phyloP scores from a whole-genome alignment of 2,329 filamentous ascomycete genomes.

The Bipolaris sorokiniana region DNA sequence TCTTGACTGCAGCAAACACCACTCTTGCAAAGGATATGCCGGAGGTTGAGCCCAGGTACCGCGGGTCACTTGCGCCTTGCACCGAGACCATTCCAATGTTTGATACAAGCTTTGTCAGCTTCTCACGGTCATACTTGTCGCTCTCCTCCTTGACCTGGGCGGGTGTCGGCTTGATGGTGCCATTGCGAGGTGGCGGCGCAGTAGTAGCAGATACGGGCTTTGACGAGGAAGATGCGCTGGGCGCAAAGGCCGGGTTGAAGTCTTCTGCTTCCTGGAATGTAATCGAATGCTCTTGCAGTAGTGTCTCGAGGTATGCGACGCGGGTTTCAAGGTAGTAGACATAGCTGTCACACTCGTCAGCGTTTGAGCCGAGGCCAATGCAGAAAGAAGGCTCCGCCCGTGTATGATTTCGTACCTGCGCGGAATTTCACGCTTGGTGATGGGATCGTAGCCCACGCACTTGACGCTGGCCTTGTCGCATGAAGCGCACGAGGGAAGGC shows the following conservation, averaged over 20 bases:
- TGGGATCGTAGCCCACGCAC: constrained; percentile 95
- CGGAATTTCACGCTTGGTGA: constrained; percentile 94
- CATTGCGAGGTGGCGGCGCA: constrained; percentile 32
- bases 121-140: constrained; percentile 64
- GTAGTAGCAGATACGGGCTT: constrained; percentile 6
- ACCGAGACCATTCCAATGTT: constrained; percentile 79
- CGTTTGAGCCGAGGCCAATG: constrained; percentile 5
- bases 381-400: background rate
- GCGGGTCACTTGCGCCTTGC: constrained; percentile 76
- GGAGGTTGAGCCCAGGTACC: constrained; percentile 82
- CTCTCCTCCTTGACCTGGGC: constrained; percentile 43
- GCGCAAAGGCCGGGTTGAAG: constrained; percentile 58
- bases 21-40: constrained; percentile 94
- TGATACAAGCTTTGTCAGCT: constrained; percentile 69
- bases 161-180: constrained; percentile 21
- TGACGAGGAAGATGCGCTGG: constrained; percentile 38
- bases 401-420: constrained; percentile 57
- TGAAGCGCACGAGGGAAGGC: constrained; percentile 84
- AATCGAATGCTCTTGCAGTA: constrained; percentile 73
- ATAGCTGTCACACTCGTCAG: constrained; percentile 63
- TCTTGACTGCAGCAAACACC: constrained; percentile 91
- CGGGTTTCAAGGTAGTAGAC: constrained; percentile 93
- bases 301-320: constrained; percentile 79
- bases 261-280: constrained; percentile 72
- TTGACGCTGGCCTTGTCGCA: constrained; percentile 92